These are phyloP conservation scores for Sclerospora graminicola DNA, from an alignment of 352 stramenopile genomes.

Conservation along the genomic window DNA sequence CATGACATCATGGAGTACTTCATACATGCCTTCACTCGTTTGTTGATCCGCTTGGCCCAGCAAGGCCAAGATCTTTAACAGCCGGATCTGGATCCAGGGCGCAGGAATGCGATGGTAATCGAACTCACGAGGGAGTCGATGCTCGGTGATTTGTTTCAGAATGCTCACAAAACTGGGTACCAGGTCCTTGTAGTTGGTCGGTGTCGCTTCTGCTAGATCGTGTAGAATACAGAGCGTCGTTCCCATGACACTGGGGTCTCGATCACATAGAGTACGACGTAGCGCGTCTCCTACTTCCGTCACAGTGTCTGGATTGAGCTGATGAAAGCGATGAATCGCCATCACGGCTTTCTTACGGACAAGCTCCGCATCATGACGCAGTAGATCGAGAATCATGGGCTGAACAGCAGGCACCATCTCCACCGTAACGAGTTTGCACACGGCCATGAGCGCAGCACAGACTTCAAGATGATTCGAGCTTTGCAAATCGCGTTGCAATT, in stretches of 20 bases:
- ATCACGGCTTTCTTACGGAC: constrained; percentile 99
- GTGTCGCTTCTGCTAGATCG: constrained; percentile 86
- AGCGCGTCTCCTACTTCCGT: constrained; percentile 87
- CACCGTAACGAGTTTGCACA: constrained; percentile 93
- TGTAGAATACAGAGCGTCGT: constrained; percentile 90
- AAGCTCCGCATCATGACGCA: constrained; percentile 93
- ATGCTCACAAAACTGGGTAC: constrained; percentile 98
- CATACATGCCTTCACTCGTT: constrained; percentile 98
- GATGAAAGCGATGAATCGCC: constrained; percentile 96
- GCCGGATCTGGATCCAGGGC: constrained; percentile 98
- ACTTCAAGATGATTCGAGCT: constrained; percentile 91
- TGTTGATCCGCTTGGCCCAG: constrained; percentile 91
- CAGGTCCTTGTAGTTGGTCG: constrained; percentile 96
- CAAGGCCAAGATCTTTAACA: constrained; percentile 95
- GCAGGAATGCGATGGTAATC: constrained; percentile 99
- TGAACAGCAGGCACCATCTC: constrained; percentile 98
- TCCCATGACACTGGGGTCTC: constrained; percentile 98
- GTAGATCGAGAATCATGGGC: constrained; percentile 91
- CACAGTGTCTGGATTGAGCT: constrained; percentile 92
- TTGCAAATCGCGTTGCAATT: constrained; percentile 94
- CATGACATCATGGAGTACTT: constrained; percentile 98
- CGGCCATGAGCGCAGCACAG: constrained; percentile 91
- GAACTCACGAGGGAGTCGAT: constrained; percentile 96
- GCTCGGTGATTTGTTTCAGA: constrained; percentile 99
- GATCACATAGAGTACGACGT: constrained; percentile 95